Evolutionary conservation across 2,329 filamentous ascomycete species (phyloP).

Genomic region (Colletotrichum kahawae): DNA sequence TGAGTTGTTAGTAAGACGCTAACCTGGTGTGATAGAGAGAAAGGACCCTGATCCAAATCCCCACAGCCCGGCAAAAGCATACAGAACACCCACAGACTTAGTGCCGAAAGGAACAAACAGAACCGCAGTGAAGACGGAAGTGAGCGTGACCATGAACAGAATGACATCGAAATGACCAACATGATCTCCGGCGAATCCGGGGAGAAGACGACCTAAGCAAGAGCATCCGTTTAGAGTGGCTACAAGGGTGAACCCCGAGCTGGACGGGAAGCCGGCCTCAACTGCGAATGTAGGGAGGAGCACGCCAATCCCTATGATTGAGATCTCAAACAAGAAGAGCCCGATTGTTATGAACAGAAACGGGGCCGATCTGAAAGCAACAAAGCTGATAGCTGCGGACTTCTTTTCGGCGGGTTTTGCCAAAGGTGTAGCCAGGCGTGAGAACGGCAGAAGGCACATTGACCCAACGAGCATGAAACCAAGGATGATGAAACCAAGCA

Average conservation of each 20-base stretch:
- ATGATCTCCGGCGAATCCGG: constrained; percentile 46
- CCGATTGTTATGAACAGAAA: constrained; percentile 45
- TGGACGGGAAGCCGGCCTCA: constrained; percentile 33
- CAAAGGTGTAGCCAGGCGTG: constrained; percentile 19
- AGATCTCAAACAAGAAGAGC: constrained; percentile 52
- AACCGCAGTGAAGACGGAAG: constrained; percentile 39
- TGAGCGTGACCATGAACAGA: constrained; percentile 24
- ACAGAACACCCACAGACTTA: constrained; percentile 40
- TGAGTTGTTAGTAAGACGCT: background rate
- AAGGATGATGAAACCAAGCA: constrained; percentile 32
- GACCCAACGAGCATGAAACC: constrained; percentile 29
- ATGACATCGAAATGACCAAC: constrained; percentile 49
- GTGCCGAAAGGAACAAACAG: constrained; percentile 51
- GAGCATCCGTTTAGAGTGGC: constrained; percentile 48
- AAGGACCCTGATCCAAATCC: constrained; percentile 53
- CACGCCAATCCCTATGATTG: constrained; percentile 50
- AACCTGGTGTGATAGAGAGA: constrained; percentile 43
- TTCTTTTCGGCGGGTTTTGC: background rate
- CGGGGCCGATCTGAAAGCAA: constrained; percentile 42
- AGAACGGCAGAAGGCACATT: constrained; percentile 38
- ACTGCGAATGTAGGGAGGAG: constrained; percentile 51
- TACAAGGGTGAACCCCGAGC: constrained; percentile 47
- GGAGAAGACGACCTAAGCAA: constrained; percentile 46
- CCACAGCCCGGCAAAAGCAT: constrained; percentile 49
- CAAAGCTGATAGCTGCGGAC: constrained; percentile 39